Conservation (phyloP, 371 early-diverging fungal genomes). For the Sporodiniella umbellata region DNA sequence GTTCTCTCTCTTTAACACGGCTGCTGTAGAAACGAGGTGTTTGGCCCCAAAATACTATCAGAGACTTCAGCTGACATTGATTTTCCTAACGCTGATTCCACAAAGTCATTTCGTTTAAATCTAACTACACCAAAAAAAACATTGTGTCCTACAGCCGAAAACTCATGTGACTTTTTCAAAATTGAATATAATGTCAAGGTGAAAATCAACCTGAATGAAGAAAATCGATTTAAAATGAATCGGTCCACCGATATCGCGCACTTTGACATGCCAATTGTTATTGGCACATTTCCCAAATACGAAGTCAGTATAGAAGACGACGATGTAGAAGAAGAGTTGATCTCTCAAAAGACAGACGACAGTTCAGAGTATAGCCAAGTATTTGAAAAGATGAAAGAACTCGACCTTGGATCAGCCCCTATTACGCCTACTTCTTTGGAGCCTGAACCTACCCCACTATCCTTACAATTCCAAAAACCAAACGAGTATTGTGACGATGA, state of each 20-base stretch:
- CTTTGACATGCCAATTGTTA: conserved; percentile 23
- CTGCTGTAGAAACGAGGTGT: conserved; percentile 8
- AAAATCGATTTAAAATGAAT: conserved; percentile 8
- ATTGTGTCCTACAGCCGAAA: conserved; percentile 14
- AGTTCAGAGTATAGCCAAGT: conserved; percentile 8
- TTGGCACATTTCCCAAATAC: conserved; percentile 37
- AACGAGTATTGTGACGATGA: neutral
- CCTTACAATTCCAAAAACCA: neutral
- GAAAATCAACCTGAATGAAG: conserved; percentile 33
- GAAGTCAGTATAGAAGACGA: conserved; percentile 37
- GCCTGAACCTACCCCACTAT: neutral
- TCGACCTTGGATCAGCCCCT: conserved; percentile 2
- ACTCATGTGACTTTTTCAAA: conserved; percentile 14
- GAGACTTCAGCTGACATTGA: conserved; percentile 17
- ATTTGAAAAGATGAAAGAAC: conserved; percentile 11
- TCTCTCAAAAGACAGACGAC: neutral
- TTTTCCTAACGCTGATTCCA: conserved; percentile 15
- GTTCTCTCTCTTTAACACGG: neutral
- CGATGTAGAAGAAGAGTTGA: conserved; percentile 6
- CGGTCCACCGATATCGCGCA: conserved; percentile 12
- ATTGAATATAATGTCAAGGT: conserved; percentile 36
- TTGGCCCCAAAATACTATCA: conserved; percentile 10
- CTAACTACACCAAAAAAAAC: conserved; percentile 28
- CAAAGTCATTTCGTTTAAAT: conserved; percentile 16
- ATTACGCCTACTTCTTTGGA: neutral